phyloP scores from a whole-genome alignment of 306 rosid species.

The Fragaria nilgerrensis region DNA sequence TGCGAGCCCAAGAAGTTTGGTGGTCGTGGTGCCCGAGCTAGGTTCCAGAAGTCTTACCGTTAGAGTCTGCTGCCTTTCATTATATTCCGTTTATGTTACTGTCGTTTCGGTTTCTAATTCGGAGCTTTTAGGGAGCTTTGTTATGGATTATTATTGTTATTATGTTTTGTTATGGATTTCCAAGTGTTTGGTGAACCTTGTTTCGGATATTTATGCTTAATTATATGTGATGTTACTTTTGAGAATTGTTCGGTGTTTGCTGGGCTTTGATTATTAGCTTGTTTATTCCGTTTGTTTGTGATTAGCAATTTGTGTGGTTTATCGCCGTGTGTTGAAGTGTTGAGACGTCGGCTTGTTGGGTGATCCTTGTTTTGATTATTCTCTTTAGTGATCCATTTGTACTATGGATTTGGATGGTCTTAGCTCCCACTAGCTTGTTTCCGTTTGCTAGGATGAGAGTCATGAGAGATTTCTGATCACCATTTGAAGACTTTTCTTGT shows the following conservation, averaged over 20 bases:
- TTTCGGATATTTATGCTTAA: not conserved
- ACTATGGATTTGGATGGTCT: too few relatives aligned
- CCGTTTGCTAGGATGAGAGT: not conserved
- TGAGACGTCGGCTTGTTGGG: too few relatives aligned
- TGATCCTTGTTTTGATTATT: too few relatives aligned
- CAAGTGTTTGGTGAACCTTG: not conserved
- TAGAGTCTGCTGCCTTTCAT: not conserved
- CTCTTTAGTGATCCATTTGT: not conserved
- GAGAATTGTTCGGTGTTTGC: not conserved
- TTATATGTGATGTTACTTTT: not conserved
- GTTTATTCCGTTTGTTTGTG: too few relatives aligned
- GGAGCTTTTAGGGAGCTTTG: not conserved
- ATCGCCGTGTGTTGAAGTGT: too few relatives aligned
- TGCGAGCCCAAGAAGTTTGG: slow-evolving; percentile 64
- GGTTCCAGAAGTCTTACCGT: slow-evolving; percentile 62
- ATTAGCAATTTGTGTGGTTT: too few relatives aligned
- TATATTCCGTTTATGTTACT: not conserved
- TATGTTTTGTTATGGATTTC: not conserved
- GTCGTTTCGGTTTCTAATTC: not conserved
- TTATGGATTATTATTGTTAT: slow-evolving; percentile 5
- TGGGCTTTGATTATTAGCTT: not conserved
- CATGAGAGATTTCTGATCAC: not conserved
- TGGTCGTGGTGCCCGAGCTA: slow-evolving; percentile 57
- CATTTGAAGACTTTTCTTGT: not conserved
- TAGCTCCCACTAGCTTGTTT: not conserved